Evolutionary conservation across 164 flowering plant species (phyloP), one percentile per base, ranked within the genome.

Genomic region (Piper longum): DNA sequence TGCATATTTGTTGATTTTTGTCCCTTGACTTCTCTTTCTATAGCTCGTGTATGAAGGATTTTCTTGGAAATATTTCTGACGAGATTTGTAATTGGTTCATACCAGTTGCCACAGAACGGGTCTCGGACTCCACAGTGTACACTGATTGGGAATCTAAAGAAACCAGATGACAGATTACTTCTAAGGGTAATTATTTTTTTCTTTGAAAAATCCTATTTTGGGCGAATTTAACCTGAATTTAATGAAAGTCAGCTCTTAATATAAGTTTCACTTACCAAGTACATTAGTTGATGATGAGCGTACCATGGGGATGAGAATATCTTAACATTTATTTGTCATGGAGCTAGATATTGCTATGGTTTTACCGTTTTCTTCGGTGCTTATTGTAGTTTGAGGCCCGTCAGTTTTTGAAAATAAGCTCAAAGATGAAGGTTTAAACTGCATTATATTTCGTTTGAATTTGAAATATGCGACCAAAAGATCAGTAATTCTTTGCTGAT

Each of bases 111-210:
- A 7, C 89, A 89, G 66, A 72, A 77, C 66, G 82, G 84, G 40
- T 65, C 77, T 67, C 69, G 95, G 67, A 84, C 85, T 41, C 77
- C 84, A 5, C 97, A 89, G 72, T 89, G 97, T 65, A 85, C 85
- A 5, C 77, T 89, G 61, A 86, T 77, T 60, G 97, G 97, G 7
- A 73, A 67, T 67, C 79, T 87, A 67, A 67, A 71, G 17, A 85
- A 82, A 67, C 89, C 91, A 56, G 78, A 73, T 36, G 89, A 84
- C 55, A 57, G 39, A 57, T 54, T 60, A 62, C 51, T 57, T 66
- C 71, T 75, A 68, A 79, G 78, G 89, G 96, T 86, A 67, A 4
- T 57, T 11, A 0, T 14, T 13, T n/a, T 57, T 16, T 57, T 57
- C 42, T 18, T 17, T 57, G 36, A 14, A 57, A 13, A 14, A 36